Evolutionary conservation across 768 basidiomycete species (phyloP), one percentile per base, ranked within the genome.

Genomic region (Pleurotus pulmonarius): DNA sequence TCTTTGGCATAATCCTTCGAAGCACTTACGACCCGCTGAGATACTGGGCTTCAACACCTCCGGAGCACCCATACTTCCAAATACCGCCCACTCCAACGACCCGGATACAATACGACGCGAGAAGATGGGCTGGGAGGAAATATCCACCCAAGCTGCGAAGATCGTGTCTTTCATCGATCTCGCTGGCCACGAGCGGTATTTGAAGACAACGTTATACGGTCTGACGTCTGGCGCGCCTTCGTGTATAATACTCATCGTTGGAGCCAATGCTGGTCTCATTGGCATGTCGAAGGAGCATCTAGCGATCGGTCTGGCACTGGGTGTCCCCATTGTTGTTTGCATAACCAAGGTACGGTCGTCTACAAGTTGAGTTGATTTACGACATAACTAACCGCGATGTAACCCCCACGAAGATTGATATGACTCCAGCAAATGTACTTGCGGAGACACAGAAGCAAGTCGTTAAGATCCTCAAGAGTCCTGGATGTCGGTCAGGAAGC

Each of bases 211-310:
- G 3, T 72, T 98, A 48, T 98, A 96, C 63, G 96, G 97, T 0
- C 72, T 99, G 49, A 97, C 95, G 0, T 96, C 94, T 3, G 93
- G 94, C 25, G 88, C 93, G 0, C 94, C 96, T 55, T 96, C 86
- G 56, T 96, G 90, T 67, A 89, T 92, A 11, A 86, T 97, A 55
- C 76, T 99, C 46, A 95, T 96, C 75, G 91, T 98, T 9, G 97
- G 95, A 18, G 94, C 87, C 6, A 98, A 99, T 67, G 96, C 97
- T 1, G 92, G 92, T 6, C 69, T 93, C 41, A 92, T 93, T 60
- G 82, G 92, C 51, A 93, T 94, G 92, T 92, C 88, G 34, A 94
- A 98, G 70, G 97, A 99, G 69, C 97, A 99, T 70, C 75, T 99
- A 9, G 93, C 97, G 1, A 95, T 98, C 58, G 86, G 96, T 3